phyloP scores from a whole-genome alignment of 768 basidiomycete genomes.

The Royoungia palumana region DNA sequence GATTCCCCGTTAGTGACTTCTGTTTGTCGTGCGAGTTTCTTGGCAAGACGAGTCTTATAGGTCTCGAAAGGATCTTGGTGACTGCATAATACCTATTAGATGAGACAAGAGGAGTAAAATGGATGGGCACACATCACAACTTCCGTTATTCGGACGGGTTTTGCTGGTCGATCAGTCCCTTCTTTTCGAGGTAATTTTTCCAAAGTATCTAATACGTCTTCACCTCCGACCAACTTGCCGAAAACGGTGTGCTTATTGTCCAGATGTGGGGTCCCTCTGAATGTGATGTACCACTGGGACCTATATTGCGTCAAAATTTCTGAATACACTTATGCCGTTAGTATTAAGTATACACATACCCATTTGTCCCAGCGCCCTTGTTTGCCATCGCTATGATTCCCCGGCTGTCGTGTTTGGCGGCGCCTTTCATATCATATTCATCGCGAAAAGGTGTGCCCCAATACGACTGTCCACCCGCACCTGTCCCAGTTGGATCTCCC shows the following conservation, averaged over 20 bases:
- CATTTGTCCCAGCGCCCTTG: conserved; percentile 87
- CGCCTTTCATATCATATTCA: conserved; percentile 84
- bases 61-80: conserved; percentile 95
- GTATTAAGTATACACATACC: conserved; percentile 38
- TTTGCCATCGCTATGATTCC: conserved; percentile 96
- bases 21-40: conserved; percentile 56
- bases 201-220: conserved; percentile 81
- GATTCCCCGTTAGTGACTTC: conserved; percentile 30
- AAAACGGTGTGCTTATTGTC: conserved; percentile 96
- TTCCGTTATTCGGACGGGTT: conserved; percentile 81
- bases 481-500: conserved; percentile 96
- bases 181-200: conserved; percentile 80
- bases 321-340: background rate
- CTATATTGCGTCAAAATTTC: conserved; percentile 34
- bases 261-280: conserved; percentile 76
- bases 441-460: conserved; percentile 98
- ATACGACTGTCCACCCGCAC: conserved; percentile 85
- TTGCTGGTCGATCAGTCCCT: conserved; percentile 83
- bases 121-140: conserved; percentile 66
- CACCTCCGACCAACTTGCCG: conserved; percentile 94
- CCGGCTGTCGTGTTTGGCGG: conserved; percentile 81
- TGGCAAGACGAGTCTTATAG: conserved; percentile 80
- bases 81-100: conserved; percentile 36
- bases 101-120: background rate
- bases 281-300: conserved; percentile 93